phyloP scores from a whole-genome alignment of 768 basidiomycete genomes.

The Serendipita sp. region DNA sequence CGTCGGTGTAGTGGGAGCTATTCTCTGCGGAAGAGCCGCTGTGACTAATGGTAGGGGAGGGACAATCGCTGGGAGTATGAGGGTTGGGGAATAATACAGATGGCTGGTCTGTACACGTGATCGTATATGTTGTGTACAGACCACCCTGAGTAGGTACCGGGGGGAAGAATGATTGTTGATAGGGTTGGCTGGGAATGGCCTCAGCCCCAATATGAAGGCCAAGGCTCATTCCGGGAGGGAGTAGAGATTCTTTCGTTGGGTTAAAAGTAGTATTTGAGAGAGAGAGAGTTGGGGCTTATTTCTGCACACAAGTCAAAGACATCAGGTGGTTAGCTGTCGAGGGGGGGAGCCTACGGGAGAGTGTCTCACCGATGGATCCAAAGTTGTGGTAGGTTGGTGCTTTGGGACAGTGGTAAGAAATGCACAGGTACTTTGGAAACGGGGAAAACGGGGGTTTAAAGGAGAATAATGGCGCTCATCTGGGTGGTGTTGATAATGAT shows the following conservation, averaged over 20 bases:
- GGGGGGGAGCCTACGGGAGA: background rate
- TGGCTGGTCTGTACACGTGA: constrained; percentile 4
- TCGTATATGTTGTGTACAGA: constrained; percentile 3
- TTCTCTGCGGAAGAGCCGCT: background rate
- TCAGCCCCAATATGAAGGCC: background rate
- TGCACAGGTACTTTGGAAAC: background rate
- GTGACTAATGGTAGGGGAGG: background rate
- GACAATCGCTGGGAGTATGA: background rate
- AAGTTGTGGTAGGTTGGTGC: background rate
- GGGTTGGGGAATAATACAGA: background rate
- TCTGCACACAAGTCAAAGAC: background rate
- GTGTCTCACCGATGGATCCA: background rate
- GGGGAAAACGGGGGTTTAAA: background rate
- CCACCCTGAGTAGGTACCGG: background rate
- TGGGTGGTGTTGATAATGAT: background rate
- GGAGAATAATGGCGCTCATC: background rate
- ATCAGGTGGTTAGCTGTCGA: background rate
- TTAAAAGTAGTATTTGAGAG: background rate
- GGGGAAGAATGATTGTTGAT: background rate
- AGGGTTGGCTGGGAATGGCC: background rate
- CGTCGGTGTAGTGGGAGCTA: background rate
- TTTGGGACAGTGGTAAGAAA: background rate
- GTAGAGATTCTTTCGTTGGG: background rate
- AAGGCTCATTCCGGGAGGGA: background rate
- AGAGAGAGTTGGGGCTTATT: background rate